These are phyloP conservation scores for Pseudomicrostroma phylloplanum DNA, from an alignment of 1,284 basidiomycete genomes.

Conservation along the genomic window DNA sequence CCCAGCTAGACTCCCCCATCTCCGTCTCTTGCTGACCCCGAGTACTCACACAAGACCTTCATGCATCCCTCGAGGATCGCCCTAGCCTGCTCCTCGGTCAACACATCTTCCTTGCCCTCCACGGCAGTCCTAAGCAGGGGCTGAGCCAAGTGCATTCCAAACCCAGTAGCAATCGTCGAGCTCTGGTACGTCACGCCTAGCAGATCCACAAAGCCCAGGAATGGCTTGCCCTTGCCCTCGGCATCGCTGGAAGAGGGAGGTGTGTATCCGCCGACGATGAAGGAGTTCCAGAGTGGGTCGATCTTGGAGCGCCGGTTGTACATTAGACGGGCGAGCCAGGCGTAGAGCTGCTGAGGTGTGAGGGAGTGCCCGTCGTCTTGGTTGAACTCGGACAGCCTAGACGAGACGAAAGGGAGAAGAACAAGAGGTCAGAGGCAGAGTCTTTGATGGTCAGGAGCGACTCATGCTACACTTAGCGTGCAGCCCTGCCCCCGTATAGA, in stretches of 20 bases:
- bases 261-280: slow-evolving; percentile 67
- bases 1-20: neutral
- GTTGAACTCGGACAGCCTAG: slow-evolving; percentile 68
- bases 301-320: slow-evolving; percentile 81
- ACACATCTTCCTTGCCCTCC: slow-evolving; percentile 68
- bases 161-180: slow-evolving; percentile 92
- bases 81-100: slow-evolving; percentile 74
- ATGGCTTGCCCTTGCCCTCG: slow-evolving; percentile 17
- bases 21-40: neutral
- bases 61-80: slow-evolving; percentile 78
- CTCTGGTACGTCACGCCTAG: slow-evolving; percentile 90
- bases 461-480: too few species aligned
- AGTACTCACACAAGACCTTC: slow-evolving; percentile 68
- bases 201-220: slow-evolving; percentile 86
- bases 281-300: slow-evolving; percentile 90
- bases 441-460: too few species aligned
- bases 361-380: slow-evolving; percentile 76
- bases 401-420: neutral
- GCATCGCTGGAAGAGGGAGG: slow-evolving; percentile 11
- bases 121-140: slow-evolving; percentile 84
- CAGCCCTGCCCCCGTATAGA: too few species aligned
- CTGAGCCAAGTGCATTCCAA: slow-evolving; percentile 88
- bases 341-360: slow-evolving; percentile 84
- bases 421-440: neutral
- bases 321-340: slow-evolving; percentile 85